Evolutionary conservation across 129 eudicot species (phyloP).

Genomic region (Artemisia tridentata): DNA sequence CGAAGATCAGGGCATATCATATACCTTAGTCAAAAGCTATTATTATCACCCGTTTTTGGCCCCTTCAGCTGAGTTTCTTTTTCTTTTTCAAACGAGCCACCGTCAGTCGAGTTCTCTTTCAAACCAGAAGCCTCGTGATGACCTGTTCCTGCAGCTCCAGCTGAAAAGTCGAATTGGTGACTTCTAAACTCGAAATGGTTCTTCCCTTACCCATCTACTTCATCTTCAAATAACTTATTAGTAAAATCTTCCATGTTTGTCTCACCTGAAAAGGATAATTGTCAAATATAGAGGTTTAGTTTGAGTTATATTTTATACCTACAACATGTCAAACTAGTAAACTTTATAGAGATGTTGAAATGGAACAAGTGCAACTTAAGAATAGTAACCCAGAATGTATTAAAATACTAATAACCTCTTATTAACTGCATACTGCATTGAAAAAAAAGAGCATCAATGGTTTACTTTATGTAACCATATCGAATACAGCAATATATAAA

Average conservation of each 20-base stretch:
- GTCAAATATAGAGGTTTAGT: no score
- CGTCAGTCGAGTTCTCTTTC: neutral
- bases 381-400: neutral
- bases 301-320: constrained; percentile 10
- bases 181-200: neutral
- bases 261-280: neutral
- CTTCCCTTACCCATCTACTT: constrained; percentile 3
- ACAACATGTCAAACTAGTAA: neutral
- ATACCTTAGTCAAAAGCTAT: constrained; percentile 19
- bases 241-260: constrained; percentile 9
- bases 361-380: neutral
- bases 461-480: no score
- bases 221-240: constrained; percentile 17
- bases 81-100: neutral
- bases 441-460: no score
- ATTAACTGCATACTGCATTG: no score
- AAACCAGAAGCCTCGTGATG: constrained; percentile 10
- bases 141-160: constrained; percentile 20
- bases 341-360: neutral
- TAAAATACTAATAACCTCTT: no score
- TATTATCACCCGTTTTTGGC: neutral
- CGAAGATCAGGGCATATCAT: neutral
- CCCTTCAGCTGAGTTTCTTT: neutral
- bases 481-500: no score
- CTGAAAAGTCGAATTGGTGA: constrained; percentile 2